phyloP scores from a whole-genome alignment of 768 basidiomycete species.

The Naematelia aurantialba region DNA sequence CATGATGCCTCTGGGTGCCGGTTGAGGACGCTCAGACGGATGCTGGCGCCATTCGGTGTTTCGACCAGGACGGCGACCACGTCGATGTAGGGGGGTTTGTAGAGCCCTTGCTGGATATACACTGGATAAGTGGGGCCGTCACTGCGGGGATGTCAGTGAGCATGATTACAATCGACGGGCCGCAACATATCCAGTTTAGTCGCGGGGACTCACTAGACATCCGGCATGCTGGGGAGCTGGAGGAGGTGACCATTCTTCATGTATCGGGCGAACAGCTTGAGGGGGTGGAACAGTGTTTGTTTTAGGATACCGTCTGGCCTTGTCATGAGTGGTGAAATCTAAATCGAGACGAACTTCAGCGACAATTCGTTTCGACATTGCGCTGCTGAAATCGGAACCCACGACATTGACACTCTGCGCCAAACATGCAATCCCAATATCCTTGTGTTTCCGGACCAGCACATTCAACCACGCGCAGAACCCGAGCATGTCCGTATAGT shows the following conservation, averaged over 20 bases:
- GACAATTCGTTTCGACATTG: no score
- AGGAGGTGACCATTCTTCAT: slow-evolving; percentile 54
- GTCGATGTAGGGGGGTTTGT: slow-evolving; percentile 54
- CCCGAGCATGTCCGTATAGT: slow-evolving; percentile 58
- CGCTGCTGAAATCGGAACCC: slow-evolving; percentile 10
- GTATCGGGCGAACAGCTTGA: slow-evolving; percentile 58
- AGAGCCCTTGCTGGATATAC: slow-evolving; percentile 55
- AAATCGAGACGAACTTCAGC: background rate
- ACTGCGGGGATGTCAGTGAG: slow-evolving; percentile 10
- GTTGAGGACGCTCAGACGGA: slow-evolving; percentile 61
- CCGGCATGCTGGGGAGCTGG: slow-evolving; percentile 14
- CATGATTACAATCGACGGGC: background rate
- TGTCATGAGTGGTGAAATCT: slow-evolving; percentile 54
- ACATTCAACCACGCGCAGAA: slow-evolving; percentile 64
- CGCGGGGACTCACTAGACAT: slow-evolving; percentile 39
- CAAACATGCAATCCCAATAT: slow-evolving; percentile 62
- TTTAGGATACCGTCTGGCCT: slow-evolving; percentile 54
- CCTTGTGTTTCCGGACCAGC: slow-evolving; percentile 60
- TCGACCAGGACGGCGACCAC: slow-evolving; percentile 56
- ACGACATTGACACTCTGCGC: slow-evolving; percentile 57
- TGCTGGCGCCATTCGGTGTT: slow-evolving; percentile 40
- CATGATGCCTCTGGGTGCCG: slow-evolving; percentile 53
- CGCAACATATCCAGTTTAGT: no score
- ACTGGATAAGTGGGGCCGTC: slow-evolving; percentile 56
- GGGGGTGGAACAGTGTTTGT: slow-evolving; percentile 56